Conservation (phyloP, 805 yeast species). For the Candida corydali region DNA sequence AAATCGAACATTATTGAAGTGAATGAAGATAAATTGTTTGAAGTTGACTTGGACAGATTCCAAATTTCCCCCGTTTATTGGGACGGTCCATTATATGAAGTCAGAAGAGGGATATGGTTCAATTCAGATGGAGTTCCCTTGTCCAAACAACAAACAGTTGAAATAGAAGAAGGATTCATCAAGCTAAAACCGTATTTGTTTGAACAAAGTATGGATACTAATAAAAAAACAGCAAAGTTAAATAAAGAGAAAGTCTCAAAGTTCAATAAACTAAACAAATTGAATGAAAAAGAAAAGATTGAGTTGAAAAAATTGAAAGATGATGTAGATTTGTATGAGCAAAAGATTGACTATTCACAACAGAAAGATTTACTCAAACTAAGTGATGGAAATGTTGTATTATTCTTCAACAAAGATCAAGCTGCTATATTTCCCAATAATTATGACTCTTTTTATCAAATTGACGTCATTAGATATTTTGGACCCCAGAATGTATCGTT, state of each 20-base stretch:
- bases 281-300: neutral
- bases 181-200: constrained; percentile 32
- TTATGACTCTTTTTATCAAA: constrained; percentile 36
- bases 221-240: constrained; percentile 7
- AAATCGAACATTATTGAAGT: constrained; percentile 46
- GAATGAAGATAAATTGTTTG: constrained; percentile 75
- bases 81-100: constrained; percentile 83
- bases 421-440: constrained; percentile 47
- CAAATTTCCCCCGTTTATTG: constrained; percentile 71
- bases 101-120: constrained; percentile 87
- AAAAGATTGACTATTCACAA: constrained; percentile 13
- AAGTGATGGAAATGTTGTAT: constrained; percentile 30
- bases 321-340: constrained; percentile 4
- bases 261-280: constrained; percentile 13
- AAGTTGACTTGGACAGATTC: constrained; percentile 57
- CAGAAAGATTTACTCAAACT: constrained; percentile 28
- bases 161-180: constrained; percentile 55
- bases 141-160: constrained; percentile 43
- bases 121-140: constrained; percentile 54
- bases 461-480: constrained; percentile 32
- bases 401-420: constrained; percentile 38
- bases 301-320: constrained; percentile 13
- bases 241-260: constrained; percentile 13
- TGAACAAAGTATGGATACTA: constrained; percentile 9
- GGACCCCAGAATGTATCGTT: constrained; percentile 30